These are phyloP conservation scores for Penicillium parvum DNA, from an alignment of 495 filamentous ascomycete species.

Conservation along the genomic window DNA sequence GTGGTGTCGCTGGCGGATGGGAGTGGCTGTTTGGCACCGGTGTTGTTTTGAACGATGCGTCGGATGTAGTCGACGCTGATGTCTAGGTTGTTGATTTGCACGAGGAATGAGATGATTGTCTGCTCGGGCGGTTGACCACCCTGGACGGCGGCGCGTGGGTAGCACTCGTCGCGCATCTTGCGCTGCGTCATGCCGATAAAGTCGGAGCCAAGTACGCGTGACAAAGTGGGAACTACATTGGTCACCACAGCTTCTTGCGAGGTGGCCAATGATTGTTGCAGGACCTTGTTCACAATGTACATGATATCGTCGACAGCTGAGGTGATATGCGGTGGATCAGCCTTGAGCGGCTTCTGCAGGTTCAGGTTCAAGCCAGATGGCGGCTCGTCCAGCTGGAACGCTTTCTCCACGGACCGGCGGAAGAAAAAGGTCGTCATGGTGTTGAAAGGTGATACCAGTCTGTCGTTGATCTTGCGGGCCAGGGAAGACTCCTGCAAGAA, in stretches of 20 bases:
- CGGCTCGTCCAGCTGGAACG: constrained; percentile 97
- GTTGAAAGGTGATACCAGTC: constrained; percentile 75
- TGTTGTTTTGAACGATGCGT: constrained; percentile 70
- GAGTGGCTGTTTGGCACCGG: constrained; percentile 39
- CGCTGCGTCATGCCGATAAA: constrained; percentile 96
- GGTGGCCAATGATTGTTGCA: constrained; percentile 80
- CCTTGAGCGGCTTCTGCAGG: constrained; percentile 56
- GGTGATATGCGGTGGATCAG: constrained; percentile 85
- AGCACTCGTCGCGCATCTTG: constrained; percentile 93
- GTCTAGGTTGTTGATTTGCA: constrained; percentile 94
- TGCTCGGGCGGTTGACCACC: constrained; percentile 79
- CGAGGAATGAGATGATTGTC: constrained; percentile 76
- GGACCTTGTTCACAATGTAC: constrained; percentile 94
- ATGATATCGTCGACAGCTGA: constrained; percentile 97
- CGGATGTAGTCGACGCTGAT: constrained; percentile 81
- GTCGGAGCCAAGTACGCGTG: constrained; percentile 82
- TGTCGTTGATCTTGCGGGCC: constrained; percentile 65
- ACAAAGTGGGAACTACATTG: constrained; percentile 73
- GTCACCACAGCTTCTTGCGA: constrained; percentile 71
- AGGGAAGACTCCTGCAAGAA: constrained; percentile 73
- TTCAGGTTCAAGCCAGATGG: constrained; percentile 74
- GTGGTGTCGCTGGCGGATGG: constrained; percentile 18
- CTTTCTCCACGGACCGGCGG: constrained; percentile 90
- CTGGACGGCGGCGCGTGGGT: constrained; percentile 69
- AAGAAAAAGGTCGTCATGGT: constrained; percentile 92